Evolutionary conservation across 2,329 filamentous ascomycete genomes (phyloP).

Genomic region (Chaetomiaceae sp.): DNA sequence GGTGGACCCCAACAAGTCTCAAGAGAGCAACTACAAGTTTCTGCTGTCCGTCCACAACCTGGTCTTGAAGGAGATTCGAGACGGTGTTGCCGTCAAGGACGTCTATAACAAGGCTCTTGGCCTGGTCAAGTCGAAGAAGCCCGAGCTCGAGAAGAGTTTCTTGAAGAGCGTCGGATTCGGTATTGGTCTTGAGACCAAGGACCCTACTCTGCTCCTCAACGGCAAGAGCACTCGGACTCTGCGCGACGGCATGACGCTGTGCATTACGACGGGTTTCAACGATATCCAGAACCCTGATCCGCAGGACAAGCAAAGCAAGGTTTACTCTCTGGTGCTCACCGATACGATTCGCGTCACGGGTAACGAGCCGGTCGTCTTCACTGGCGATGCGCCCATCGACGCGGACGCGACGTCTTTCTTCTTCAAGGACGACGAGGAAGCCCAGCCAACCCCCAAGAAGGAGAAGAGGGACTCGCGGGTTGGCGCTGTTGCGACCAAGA

Average conservation of each 20-base stretch:
- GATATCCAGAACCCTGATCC: conserved; percentile 82
- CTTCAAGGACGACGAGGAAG: conserved; percentile 93
- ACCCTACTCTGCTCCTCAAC: conserved; percentile 76
- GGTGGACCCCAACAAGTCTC: conserved; percentile 92
- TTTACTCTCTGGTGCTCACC: conserved; percentile 82
- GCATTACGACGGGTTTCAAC: conserved; percentile 80
- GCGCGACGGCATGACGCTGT: conserved; percentile 96
- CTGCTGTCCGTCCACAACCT: conserved; percentile 77
- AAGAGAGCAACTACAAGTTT: conserved; percentile 91
- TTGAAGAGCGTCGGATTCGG: conserved; percentile 86
- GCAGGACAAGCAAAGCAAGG: conserved; percentile 83
- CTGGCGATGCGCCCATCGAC: conserved; percentile 83
- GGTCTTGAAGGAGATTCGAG: conserved; percentile 85
- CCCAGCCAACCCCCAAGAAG: conserved; percentile 81
- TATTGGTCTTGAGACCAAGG: conserved; percentile 86
- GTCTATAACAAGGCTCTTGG: conserved; percentile 82
- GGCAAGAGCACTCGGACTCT: conserved; percentile 76
- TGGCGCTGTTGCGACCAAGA: conserved; percentile 84
- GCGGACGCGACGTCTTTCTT: conserved; percentile 96
- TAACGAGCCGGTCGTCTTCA: conserved; percentile 80
- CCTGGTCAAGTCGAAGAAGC: conserved; percentile 82
- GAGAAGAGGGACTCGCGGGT: conserved; percentile 78
- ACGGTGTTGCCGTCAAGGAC: conserved; percentile 81
- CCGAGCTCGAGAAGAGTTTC: conserved; percentile 92
- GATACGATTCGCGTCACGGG: conserved; percentile 87